These are phyloP conservation scores for Triticum aestivum DNA, from an alignment of 176 grass and related monocot species.

Conservation along the genomic window DNA sequence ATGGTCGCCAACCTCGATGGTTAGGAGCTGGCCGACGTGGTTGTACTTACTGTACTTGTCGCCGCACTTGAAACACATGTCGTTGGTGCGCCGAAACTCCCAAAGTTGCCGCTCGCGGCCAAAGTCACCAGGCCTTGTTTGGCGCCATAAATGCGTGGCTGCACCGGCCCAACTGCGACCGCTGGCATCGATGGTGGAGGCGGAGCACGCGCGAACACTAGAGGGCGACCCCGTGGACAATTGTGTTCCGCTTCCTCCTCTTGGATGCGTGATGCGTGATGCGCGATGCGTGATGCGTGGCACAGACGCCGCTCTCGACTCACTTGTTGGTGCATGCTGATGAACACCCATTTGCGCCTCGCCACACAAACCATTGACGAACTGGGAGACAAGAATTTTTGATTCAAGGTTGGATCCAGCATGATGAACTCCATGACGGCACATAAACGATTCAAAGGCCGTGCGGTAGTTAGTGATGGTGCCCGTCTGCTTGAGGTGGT, in stretches of 20 bases:
- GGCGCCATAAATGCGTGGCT: no score
- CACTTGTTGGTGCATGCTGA: neutral
- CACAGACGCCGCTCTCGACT: neutral
- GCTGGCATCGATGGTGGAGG: no score
- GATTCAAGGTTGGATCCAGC: no score
- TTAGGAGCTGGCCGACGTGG: neutral
- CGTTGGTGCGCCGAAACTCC: neutral
- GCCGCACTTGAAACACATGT: neutral
- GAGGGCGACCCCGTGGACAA: no score
- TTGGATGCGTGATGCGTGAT: neutral
- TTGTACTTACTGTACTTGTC: neutral
- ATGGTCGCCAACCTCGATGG: neutral
- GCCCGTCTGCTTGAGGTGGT: neutral
- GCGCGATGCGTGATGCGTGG: neutral
- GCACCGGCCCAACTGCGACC: no score
- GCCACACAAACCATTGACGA: neutral
- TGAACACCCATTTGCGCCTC: fast-evolving
- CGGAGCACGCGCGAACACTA: no score
- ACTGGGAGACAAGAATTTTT: neutral
- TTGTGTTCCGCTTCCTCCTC: neutral
- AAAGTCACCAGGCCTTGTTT: neutral
- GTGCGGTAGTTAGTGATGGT: neutral
- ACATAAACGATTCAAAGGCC: neutral
- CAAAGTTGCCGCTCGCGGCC: neutral
- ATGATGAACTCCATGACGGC: neutral